Evolutionary conservation across 225 moss, liverwort and hornwort species (phyloP).

Genomic region (Climacium dendroides): DNA sequence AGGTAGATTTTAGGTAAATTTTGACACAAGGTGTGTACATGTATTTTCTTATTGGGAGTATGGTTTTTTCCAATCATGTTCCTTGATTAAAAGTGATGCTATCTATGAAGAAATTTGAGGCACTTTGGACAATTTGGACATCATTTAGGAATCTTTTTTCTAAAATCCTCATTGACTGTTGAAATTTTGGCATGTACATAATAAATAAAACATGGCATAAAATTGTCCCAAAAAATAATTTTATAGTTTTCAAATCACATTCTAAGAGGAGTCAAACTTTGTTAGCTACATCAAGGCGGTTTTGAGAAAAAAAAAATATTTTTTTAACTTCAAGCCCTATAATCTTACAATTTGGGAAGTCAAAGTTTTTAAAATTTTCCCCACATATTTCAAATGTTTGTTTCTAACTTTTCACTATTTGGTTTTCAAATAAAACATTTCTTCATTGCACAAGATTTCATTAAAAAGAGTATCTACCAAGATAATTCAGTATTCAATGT

Average conservation of each 20-base stretch:
- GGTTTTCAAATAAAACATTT: too few species aligned
- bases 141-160: neutral
- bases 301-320: neutral
- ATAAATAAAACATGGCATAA: neutral
- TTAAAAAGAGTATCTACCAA: too few species aligned
- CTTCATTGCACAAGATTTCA: neutral
- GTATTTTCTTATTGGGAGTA: accelerated
- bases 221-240: accelerated
- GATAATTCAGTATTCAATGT: too few species aligned
- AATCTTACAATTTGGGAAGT: neutral
- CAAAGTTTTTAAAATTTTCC: neutral
- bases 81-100: accelerated
- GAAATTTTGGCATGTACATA: neutral
- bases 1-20: too few species aligned
- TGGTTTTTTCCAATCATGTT: neutral
- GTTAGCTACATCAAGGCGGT: neutral
- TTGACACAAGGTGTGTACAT: neutral
- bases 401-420: neutral
- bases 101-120: too few species aligned
- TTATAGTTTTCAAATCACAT: neutral
- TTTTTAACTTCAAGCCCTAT: neutral
- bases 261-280: neutral
- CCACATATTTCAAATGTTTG: neutral
- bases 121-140: neutral
- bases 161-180: accelerated